Evolutionary conservation across 2,329 filamentous ascomycete genomes (phyloP).

Genomic region (Phaeoacremonium minimum): DNA sequence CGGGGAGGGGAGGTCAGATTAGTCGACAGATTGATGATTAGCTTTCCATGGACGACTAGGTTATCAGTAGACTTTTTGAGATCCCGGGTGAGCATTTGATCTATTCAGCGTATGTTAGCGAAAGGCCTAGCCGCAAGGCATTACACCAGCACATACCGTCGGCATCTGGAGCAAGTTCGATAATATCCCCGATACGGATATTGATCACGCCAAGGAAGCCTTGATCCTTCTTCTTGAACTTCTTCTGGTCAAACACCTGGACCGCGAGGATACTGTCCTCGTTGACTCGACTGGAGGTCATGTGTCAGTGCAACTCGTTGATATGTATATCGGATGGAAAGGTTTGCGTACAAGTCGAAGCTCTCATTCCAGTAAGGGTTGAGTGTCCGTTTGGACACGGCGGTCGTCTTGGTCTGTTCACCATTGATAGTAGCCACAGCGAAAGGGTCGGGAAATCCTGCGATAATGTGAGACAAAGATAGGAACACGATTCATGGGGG

Average conservation of each 20-base stretch:
- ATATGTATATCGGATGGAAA: slow-evolving; percentile 1
- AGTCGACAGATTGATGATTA: slow-evolving; percentile 94
- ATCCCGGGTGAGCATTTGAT: slow-evolving; percentile 98
- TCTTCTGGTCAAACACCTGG: slow-evolving; percentile 99
- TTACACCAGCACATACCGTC: slow-evolving; percentile 60
- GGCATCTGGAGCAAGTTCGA: slow-evolving; percentile 82
- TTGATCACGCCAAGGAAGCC: slow-evolving; percentile 98
- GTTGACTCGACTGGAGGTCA: slow-evolving; percentile 65
- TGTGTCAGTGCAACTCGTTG: slow-evolving; percentile 8
- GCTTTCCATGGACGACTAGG: slow-evolving; percentile 92
- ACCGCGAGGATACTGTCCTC: slow-evolving; percentile 97
- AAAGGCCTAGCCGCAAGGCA: too few relatives aligned
- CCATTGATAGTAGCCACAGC: slow-evolving; percentile 95
- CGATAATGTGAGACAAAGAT: slow-evolving; percentile 19
- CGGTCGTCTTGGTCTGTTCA: slow-evolving; percentile 97
- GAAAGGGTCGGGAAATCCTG: slow-evolving; percentile 96
- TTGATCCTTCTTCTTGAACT: slow-evolving; percentile 99
- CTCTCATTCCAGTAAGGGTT: slow-evolving; percentile 99
- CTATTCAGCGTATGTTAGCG: too few relatives aligned
- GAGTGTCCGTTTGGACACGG: slow-evolving; percentile 92
- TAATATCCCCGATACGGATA: slow-evolving; percentile 88
- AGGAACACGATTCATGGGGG: slow-evolving; percentile 3
- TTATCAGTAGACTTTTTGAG: slow-evolving; percentile 98
- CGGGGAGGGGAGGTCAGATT: slow-evolving; percentile 72
- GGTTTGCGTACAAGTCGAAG: slow-evolving; percentile 81